These are phyloP conservation scores for Strigomonas galati DNA, from an alignment of 208 protist species.

Conservation along the genomic window DNA sequence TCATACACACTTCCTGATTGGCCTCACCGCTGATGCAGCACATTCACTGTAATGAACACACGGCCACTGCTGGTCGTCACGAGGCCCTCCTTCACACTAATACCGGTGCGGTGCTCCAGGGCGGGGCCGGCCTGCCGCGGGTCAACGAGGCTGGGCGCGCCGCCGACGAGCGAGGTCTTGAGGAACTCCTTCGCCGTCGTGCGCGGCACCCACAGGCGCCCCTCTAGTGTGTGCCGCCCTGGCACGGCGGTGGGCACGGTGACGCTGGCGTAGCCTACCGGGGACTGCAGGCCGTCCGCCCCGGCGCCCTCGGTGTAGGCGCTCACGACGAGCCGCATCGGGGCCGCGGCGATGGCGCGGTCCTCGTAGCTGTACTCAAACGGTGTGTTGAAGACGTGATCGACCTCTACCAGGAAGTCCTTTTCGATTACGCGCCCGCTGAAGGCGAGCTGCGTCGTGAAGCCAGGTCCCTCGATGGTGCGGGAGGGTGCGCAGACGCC, in stretches of 20 bases:
- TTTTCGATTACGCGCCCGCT: slow-evolving; percentile 34
- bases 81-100: slow-evolving; percentile 41
- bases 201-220: slow-evolving; percentile 54
- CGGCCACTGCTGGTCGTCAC: slow-evolving; percentile 39
- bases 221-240: slow-evolving; percentile 34
- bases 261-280: slow-evolving; percentile 58
- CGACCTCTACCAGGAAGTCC: slow-evolving; percentile 38
- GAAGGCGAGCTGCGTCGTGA: slow-evolving; percentile 63
- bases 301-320: slow-evolving; percentile 50
- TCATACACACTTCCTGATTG: not conserved
- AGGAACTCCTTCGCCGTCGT: slow-evolving; percentile 63
- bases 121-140: slow-evolving; percentile 29
- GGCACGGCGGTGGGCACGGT: slow-evolving; percentile 42
- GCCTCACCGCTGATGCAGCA: slow-evolving; percentile 29
- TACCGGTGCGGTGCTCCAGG: slow-evolving; percentile 23
- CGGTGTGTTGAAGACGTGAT: slow-evolving; percentile 68
- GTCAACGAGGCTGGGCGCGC: slow-evolving; percentile 57
- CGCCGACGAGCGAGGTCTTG: slow-evolving; percentile 45
- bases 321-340: slow-evolving; percentile 52
- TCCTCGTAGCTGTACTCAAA: slow-evolving; percentile 54
- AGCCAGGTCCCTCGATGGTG: slow-evolving; percentile 11
- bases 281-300: slow-evolving; percentile 39
- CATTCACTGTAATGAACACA: slow-evolving; percentile 44
- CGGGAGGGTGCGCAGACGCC: not conserved
- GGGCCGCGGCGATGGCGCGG: slow-evolving; percentile 17